A percentile compares a stretch with the other conserved stretches of the same genome.
These are phyloP conservation scores for Ustilaginoidea virens DNA, from an alignment of 2,329 filamentous ascomycete genomes.

Conservation along the genomic window DNA sequence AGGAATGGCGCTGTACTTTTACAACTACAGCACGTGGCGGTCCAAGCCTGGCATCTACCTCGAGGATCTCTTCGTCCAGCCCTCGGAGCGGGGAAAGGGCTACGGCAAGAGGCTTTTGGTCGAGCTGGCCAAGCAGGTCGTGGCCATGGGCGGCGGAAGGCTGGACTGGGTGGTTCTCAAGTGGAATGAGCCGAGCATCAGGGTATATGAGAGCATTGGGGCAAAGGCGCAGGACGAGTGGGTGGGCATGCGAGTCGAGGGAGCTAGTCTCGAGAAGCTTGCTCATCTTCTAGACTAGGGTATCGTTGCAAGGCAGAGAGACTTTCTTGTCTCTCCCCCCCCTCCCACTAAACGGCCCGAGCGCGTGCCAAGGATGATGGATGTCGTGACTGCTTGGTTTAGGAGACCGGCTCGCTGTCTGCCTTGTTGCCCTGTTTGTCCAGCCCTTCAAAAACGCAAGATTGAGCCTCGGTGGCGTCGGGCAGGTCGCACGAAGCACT, in stretches of 20 bases:
- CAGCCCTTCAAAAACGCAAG: slow-evolving; percentile 33
- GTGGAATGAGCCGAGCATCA: slow-evolving; percentile 84
- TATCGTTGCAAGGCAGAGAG: too few relatives aligned
- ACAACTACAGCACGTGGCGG: slow-evolving; percentile 92
- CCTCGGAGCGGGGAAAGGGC: slow-evolving; percentile 54
- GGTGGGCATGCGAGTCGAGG: slow-evolving; percentile 62
- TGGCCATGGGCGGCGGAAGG: slow-evolving; percentile 55
- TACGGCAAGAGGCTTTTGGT: slow-evolving; percentile 66
- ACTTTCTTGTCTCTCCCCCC: too few relatives aligned
- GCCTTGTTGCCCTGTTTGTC: slow-evolving; percentile 13
- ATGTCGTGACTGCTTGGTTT: background rate
- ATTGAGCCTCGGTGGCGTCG: slow-evolving; percentile 17
- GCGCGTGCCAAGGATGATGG: too few relatives aligned
- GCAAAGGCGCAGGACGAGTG: slow-evolving; percentile 54
- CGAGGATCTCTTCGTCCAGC: slow-evolving; percentile 78
- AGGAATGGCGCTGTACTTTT: slow-evolving; percentile 83
- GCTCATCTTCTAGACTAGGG: slow-evolving; percentile 26
- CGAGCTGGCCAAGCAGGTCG: slow-evolving; percentile 63
- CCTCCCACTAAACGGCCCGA: too few relatives aligned
- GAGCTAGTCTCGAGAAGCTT: slow-evolving; percentile 45
- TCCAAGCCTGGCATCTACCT: slow-evolving; percentile 80
- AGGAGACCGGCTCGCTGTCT: slow-evolving; percentile 3
- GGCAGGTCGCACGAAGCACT: slow-evolving; percentile 11
- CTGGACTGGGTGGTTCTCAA: slow-evolving; percentile 86
- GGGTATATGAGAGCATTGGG: slow-evolving; percentile 66